Conservation (phyloP, 1,139 yeast genomes). For the Geotrichum europaeum region DNA sequence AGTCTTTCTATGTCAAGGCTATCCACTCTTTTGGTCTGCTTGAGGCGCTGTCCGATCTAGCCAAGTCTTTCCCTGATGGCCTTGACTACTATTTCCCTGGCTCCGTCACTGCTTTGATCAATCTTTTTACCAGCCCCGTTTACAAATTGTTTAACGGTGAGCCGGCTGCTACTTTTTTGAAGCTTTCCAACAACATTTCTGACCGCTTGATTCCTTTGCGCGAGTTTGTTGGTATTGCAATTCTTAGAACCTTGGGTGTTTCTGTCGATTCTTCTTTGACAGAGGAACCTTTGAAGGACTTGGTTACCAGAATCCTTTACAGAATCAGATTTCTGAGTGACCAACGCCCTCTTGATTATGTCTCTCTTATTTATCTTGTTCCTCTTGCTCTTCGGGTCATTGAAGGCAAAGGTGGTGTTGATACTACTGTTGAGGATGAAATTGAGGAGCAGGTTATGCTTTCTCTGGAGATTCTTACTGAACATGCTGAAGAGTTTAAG, state of each 20-base stretch:
- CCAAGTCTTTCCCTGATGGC: conserved; percentile 61
- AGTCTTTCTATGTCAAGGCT: conserved; percentile 37
- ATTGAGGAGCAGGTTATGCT: conserved; percentile 81
- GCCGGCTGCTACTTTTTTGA: conserved; percentile 31
- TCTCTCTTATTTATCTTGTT: conserved; percentile 63
- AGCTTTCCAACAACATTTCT: conserved; percentile 33
- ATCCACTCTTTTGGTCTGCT: conserved; percentile 50
- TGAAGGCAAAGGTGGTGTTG: conserved; percentile 50
- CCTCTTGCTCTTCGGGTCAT: conserved; percentile 60
- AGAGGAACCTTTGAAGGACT: conserved; percentile 49
- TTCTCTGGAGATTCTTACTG: conserved; percentile 68
- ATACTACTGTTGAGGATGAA: conserved; percentile 60
- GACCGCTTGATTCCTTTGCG: conserved; percentile 48
- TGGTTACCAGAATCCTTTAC: conserved; percentile 63
- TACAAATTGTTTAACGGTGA: conserved; percentile 29
- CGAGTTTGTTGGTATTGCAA: conserved; percentile 59
- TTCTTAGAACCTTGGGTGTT: conserved; percentile 43
- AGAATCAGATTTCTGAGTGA: conserved; percentile 70
- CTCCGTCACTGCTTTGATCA: conserved; percentile 43
- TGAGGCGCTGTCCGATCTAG: conserved; percentile 46
- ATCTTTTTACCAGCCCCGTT: conserved; percentile 40
- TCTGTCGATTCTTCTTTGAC: conserved; percentile 34
- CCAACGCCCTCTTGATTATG: conserved; percentile 61
- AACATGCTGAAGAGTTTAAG: conserved; percentile 69
- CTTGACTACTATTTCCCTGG: conserved; percentile 63